Percentiles rank a stretch among this genome's conserved stretches.
These are phyloP conservation scores for Calonectria pseudoreteaudii DNA, from an alignment of 2,329 filamentous ascomycete species.

Conservation along the genomic window DNA sequence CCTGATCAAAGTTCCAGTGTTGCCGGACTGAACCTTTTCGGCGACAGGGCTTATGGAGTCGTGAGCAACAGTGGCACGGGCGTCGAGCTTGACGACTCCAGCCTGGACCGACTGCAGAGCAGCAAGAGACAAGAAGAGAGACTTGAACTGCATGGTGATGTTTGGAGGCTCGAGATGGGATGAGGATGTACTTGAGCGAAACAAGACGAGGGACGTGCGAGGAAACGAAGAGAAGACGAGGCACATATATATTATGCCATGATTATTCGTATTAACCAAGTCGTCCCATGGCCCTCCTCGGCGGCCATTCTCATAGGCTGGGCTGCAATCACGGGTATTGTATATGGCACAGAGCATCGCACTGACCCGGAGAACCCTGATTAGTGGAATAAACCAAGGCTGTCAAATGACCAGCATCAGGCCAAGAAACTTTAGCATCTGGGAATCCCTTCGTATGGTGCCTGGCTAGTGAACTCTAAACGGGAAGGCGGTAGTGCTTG, in stretches of 20 bases:
- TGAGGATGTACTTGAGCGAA: not conserved
- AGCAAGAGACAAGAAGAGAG: constrained; percentile 7
- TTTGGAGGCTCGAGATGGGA: not conserved
- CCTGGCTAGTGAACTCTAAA: constrained; percentile 6
- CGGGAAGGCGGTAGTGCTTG: constrained; percentile 10
- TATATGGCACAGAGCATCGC: not conserved
- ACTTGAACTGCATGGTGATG: constrained; percentile 12
- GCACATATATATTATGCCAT: not conserved
- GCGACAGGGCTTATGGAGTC: constrained; percentile 42
- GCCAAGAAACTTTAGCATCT: not conserved
- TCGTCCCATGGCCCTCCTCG: not conserved
- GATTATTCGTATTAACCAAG: not conserved
- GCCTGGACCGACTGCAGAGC: not conserved
- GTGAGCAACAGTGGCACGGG: constrained; percentile 39
- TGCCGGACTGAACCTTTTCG: constrained; percentile 41
- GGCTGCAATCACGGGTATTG: not conserved
- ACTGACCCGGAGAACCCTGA: not conserved
- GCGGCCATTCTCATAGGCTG: not conserved
- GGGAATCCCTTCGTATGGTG: not conserved
- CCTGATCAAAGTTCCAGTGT: constrained; percentile 40
- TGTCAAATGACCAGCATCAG: not conserved
- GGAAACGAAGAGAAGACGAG: not conserved
- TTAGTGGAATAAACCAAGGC: constrained; percentile 6
- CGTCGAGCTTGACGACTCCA: not conserved
- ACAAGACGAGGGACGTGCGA: not conserved